Conservation (phyloP, 352 stramenopile genomes). For the Globisporangium okanoganense region DNA sequence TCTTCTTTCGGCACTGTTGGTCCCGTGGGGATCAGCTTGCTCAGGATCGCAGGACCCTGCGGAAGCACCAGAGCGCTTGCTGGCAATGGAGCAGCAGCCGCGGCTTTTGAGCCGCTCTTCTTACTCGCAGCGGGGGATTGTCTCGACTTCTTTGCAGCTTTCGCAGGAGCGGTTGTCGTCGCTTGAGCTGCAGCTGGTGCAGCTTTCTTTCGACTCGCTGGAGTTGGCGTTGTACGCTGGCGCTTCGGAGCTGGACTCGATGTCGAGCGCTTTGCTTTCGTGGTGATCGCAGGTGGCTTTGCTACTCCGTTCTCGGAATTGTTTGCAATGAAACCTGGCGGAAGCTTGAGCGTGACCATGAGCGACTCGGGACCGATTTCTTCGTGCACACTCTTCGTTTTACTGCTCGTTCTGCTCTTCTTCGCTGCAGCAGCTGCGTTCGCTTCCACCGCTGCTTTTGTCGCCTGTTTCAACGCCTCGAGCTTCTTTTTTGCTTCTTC, state of each 20-base stretch:
- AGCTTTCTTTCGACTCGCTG: slow-evolving; percentile 12
- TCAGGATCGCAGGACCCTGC: slow-evolving; percentile 29
- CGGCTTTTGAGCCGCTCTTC: not conserved
- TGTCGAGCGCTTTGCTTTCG: slow-evolving; percentile 43
- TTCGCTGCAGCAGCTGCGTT: slow-evolving; percentile 19
- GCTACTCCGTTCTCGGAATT: slow-evolving; percentile 11
- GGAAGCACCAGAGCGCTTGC: not conserved
- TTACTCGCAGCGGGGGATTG: not conserved
- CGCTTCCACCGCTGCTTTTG: slow-evolving; percentile 21
- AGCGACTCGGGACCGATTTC: slow-evolving; percentile 31
- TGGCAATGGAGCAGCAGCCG: not conserved
- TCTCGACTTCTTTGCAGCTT: slow-evolving; percentile 15
- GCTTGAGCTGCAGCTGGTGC: slow-evolving; percentile 6
- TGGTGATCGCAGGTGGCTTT: slow-evolving; percentile 9
- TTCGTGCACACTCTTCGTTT: slow-evolving; percentile 8
- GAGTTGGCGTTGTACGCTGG: slow-evolving; percentile 17
- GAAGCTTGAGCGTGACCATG: slow-evolving; percentile 58
- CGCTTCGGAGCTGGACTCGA: slow-evolving; percentile 35
- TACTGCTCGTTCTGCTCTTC: slow-evolving; percentile 16
- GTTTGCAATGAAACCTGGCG: slow-evolving; percentile 42
- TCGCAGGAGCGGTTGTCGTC: slow-evolving; percentile 17
- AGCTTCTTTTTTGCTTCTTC: slow-evolving; percentile 15
- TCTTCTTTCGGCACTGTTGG: slow-evolving; percentile 53
- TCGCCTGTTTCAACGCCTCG: slow-evolving; percentile 15
- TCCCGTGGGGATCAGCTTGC: slow-evolving; percentile 57